Conservation (phyloP, 371 early-diverging fungal genomes). For the Basidiobolus meristosporus region DNA sequence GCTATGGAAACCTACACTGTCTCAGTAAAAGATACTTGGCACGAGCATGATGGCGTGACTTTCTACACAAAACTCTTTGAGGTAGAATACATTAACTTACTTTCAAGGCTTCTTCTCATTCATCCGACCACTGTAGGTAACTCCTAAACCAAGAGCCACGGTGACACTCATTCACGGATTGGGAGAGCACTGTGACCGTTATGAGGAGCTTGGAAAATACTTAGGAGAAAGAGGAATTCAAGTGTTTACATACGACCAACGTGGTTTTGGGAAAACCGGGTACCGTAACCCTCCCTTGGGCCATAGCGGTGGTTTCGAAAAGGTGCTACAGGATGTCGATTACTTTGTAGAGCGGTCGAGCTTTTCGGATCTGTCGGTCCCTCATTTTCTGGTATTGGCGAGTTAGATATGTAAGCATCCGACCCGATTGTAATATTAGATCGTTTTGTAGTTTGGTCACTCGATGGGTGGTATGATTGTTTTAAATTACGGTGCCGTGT, state of each 20-base stretch:
- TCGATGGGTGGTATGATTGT: conserved; percentile 1
- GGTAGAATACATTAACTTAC: no score
- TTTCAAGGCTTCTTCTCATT: no score
- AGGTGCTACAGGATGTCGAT: background rate
- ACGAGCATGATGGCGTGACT: background rate
- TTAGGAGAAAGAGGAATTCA: background rate
- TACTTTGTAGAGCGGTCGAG: background rate
- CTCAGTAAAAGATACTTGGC: background rate
- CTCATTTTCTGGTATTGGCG: background rate
- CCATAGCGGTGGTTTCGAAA: background rate
- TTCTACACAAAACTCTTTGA: background rate
- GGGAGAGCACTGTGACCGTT: background rate
- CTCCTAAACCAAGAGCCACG: no score
- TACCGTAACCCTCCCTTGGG: background rate
- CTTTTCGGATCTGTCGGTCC: background rate
- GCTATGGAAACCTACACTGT: no score
- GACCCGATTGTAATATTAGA: background rate
- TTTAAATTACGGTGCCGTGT: background rate
- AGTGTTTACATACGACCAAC: background rate
- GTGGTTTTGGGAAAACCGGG: background rate
- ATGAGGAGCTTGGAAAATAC: background rate
- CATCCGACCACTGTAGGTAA: no score
- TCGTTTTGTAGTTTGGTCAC: background rate
- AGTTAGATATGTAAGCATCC: background rate
- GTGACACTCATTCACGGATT: background rate